Base-by-base conservation (phyloP, 805 yeast species). In the Maudiozyma saulgeensis region DNA sequence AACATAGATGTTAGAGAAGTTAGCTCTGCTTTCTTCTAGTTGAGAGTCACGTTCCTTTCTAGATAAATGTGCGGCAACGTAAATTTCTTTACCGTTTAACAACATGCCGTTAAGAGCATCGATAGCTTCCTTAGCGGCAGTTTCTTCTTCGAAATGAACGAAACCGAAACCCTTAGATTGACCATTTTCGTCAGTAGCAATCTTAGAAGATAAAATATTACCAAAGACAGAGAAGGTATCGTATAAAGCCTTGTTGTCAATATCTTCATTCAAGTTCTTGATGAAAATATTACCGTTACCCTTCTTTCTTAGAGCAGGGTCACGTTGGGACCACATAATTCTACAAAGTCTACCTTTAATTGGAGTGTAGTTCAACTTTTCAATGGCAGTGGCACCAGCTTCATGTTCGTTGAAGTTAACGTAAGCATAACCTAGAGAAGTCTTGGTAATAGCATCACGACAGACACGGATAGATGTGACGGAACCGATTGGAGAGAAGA, bases 271-370 rank as follows among this genome's bases (percentile, higher is more conserved):
- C 74, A 93, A 82, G 81, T 93, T 93, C 83, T 93, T 93, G 77
- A 93, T 91, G 81, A 85, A 93, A 59, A 93, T 83, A 80, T 93
- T 93, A 67, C 96, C 97, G 56, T 87, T 84, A 71, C 97, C 97
- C 67, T 83, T 83, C 79, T 84, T 87, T 80, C 99, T 87, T 64
- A 82, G 71, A 54, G 96, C 79, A 57, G 99, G 98, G 71, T 93
- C 98, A 76, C 98, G 88, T 78, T 93, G 98, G 60, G 97, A 89
- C 97, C 98, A 89, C 98, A 93, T 93, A 77, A 93, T 91, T 74
- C 99, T 88, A 76, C 97, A 89, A 64, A 96, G 89, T 67, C 84
- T 87, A 67, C 96, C 97, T 72, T 90, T 90, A 75, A 93, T 82
- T 64, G 81, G 81, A 52, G 89, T 74, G 78, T 93, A 93, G 87